A percentile compares a stretch with the other conserved stretches of the same genome.
phyloP scores from a whole-genome alignment of 2,329 filamentous ascomycete genomes.

The Tolypocladium album region DNA sequence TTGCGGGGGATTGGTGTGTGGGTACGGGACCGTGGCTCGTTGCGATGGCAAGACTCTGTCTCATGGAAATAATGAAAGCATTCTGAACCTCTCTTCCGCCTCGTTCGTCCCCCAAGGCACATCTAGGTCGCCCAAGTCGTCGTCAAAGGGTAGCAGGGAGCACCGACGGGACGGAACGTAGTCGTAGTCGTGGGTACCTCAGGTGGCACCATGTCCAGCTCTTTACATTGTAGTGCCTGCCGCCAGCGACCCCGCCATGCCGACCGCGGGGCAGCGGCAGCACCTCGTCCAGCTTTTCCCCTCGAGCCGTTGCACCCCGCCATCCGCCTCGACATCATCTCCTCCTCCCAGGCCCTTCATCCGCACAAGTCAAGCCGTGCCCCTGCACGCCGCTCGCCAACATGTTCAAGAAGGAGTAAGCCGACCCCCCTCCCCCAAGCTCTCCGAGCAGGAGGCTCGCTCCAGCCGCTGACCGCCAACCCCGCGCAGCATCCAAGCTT shows the following conservation, averaged over 20 bases:
- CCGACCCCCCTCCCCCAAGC: conserved; percentile 4
- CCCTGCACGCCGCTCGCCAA: conserved; percentile 15
- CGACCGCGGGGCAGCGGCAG: conserved; percentile 4
- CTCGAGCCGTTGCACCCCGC: not conserved
- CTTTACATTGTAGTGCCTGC: too few species aligned
- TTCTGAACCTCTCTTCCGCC: too few species aligned
- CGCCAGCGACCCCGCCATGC: conserved; percentile 12
- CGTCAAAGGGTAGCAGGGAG: too few species aligned
- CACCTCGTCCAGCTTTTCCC: conserved; percentile 3
- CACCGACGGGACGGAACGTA: too few species aligned
- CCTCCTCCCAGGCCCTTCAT: not conserved
- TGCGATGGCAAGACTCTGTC: not conserved
- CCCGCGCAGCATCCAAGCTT: conserved; percentile 52
- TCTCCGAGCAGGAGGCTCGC: too few species aligned
- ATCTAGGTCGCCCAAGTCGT: too few species aligned
- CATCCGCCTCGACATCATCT: not conserved
- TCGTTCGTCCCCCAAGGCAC: too few species aligned
- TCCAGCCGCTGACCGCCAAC: not conserved
- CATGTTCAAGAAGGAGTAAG: conserved; percentile 94
- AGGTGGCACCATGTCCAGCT: too few species aligned
- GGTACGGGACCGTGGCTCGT: not conserved
- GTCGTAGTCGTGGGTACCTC: too few species aligned
- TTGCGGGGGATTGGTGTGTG: not conserved
- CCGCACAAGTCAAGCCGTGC: not conserved
- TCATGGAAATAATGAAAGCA: too few species aligned